Evolutionary conservation across 2,329 filamentous ascomycete genomes (phyloP).

Genomic region (Alternaria atra): DNA sequence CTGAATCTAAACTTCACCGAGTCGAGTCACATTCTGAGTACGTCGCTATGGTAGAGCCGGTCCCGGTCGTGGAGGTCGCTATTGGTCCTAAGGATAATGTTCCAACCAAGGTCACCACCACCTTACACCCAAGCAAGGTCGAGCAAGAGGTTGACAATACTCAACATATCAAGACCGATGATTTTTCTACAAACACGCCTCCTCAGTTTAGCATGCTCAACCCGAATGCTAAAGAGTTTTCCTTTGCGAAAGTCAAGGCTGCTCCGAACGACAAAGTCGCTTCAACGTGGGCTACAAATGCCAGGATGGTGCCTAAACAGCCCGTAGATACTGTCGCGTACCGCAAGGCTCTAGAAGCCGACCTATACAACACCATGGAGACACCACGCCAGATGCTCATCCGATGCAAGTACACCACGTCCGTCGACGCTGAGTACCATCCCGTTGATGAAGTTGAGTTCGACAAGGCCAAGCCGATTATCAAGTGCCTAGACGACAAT

Average conservation of each 20-base stretch:
- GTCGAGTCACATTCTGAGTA: too few relatives aligned
- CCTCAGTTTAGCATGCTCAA: neutral
- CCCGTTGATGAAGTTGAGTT: neutral
- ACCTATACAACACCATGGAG: constrained; percentile 13
- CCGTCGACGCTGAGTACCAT: constrained; percentile 9
- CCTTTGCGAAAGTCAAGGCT: neutral
- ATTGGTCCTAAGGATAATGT: neutral
- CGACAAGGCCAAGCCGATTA: too few relatives aligned
- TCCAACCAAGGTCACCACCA: neutral
- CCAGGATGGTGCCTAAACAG: neutral
- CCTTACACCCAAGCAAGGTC: neutral
- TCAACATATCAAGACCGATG: too few relatives aligned
- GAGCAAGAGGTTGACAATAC: neutral
- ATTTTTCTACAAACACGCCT: neutral
- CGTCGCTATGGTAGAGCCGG: neutral
- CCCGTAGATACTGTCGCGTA: neutral
- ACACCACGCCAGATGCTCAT: constrained; percentile 8
- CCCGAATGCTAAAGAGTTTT: neutral
- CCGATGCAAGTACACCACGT: neutral
- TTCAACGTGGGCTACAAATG: neutral
- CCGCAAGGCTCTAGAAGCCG: constrained; percentile 9
- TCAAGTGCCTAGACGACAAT: neutral
- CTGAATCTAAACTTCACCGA: neutral
- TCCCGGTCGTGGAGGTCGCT: neutral
- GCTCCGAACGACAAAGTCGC: neutral